These are phyloP conservation scores for Oryza meridionalis DNA, from an alignment of 176 grass and related monocot genomes.

Conservation along the genomic window DNA sequence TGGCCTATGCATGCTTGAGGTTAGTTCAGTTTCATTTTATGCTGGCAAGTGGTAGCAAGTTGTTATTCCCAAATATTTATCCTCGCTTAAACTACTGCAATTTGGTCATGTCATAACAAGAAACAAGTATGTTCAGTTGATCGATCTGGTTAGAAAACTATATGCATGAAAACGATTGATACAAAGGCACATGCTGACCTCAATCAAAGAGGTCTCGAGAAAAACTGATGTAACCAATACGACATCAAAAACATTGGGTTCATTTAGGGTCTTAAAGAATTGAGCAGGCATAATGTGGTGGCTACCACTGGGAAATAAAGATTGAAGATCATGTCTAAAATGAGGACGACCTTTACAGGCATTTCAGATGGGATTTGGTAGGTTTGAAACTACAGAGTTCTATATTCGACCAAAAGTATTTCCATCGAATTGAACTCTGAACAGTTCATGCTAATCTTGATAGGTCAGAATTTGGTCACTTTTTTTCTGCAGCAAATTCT, in stretches of 20 bases:
- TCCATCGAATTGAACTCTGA: not conserved
- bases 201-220: not conserved
- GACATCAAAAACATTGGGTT: not conserved
- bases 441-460: not conserved
- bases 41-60: slow-evolving; percentile 6
- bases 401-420: not conserved
- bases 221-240: not conserved
- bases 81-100: slow-evolving; percentile 31
- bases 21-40: not conserved
- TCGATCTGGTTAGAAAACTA: not conserved
- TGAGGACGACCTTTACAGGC: slow-evolving; percentile 18
- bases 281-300: slow-evolving; percentile 9
- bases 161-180: too few species aligned
- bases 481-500: not conserved
- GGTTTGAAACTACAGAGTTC: not conserved
- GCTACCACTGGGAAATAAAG: not conserved
- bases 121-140: slow-evolving; percentile 1
- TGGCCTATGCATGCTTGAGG: not conserved
- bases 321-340: slow-evolving; percentile 13
- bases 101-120: not conserved
- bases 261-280: slow-evolving; percentile 13
- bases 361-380: slow-evolving; percentile 8
- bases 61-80: slow-evolving; percentile 16
- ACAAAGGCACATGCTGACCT: slow-evolving; percentile 36
- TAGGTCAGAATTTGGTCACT: not conserved